These are phyloP conservation scores for Thermothelomyces thermophilus DNA, from an alignment of 2,329 filamentous ascomycete genomes.

Conservation along the genomic window DNA sequence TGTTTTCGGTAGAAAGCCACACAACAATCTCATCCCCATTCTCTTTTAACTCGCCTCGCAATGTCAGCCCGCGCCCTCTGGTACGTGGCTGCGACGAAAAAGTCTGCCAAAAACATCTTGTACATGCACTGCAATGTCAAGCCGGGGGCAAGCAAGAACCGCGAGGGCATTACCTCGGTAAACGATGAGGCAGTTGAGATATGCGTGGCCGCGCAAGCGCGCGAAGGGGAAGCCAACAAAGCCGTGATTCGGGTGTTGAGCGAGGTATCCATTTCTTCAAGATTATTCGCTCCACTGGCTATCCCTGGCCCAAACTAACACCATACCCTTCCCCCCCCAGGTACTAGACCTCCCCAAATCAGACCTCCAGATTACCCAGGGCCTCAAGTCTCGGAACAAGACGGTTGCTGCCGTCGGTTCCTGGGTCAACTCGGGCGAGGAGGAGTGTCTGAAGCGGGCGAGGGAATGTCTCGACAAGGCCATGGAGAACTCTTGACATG, in stretches of 20 bases:
- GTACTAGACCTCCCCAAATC: conserved; percentile 57
- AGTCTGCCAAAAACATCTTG: conserved; percentile 39
- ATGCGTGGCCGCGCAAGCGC: conserved; percentile 58
- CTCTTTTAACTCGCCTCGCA: background rate
- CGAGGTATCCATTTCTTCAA: conserved; percentile 35
- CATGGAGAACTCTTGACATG: conserved; percentile 5
- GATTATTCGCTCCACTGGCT: background rate
- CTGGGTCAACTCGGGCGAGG: conserved; percentile 22
- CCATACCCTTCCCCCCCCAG: conserved; percentile 30
- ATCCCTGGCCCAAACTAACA: conserved; percentile 3
- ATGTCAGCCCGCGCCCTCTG: conserved; percentile 20
- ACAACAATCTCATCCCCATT: too few species aligned
- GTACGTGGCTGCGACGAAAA: conserved; percentile 44
- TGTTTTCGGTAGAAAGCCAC: too few species aligned
- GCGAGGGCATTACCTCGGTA: conserved; percentile 54
- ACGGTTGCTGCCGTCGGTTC: conserved; percentile 39
- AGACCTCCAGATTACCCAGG: conserved; percentile 54
- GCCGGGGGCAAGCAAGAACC: conserved; percentile 54
- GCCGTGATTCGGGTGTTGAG: conserved; percentile 59
- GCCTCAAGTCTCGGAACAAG: conserved; percentile 59
- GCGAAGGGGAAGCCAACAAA: conserved; percentile 63
- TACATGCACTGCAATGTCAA: conserved; percentile 62
- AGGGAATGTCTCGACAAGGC: conserved; percentile 20
- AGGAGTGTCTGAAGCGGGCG: conserved; percentile 28
- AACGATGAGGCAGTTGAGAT: conserved; percentile 54